Conservation (phyloP, 345 rosid genomes). For the Aquilaria yunnanensis region DNA sequence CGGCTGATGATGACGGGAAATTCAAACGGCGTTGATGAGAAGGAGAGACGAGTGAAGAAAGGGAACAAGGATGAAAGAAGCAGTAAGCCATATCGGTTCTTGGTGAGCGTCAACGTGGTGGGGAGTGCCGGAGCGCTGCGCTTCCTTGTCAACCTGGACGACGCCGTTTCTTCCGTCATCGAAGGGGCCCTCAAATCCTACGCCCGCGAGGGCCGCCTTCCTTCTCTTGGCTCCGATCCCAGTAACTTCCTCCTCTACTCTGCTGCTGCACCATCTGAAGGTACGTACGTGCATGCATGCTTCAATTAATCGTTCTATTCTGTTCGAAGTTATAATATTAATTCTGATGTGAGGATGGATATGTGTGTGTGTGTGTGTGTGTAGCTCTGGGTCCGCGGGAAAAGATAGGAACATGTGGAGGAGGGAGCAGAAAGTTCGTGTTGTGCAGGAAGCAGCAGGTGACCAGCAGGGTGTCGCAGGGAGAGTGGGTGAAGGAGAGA, state of each 20-base stretch:
- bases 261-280: constrained; percentile 28
- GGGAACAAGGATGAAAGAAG: constrained; percentile 24
- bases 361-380: background rate
- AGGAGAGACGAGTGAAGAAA: constrained; percentile 10
- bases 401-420: constrained; percentile 51
- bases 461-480: background rate
- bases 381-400: constrained; percentile 60
- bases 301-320: background rate
- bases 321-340: background rate
- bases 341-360: background rate
- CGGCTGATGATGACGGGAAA: constrained; percentile 11
- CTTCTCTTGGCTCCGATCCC: constrained; percentile 52
- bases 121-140: constrained; percentile 84
- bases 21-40: constrained; percentile 18
- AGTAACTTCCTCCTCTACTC: constrained; percentile 48
- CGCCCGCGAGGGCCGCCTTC: constrained; percentile 82
- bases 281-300: constrained; percentile 12
- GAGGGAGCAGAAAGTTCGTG: constrained; percentile 64
- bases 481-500: background rate
- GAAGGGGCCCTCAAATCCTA: constrained; percentile 55
- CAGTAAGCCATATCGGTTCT: constrained; percentile 24
- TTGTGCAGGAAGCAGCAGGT: constrained; percentile 69
- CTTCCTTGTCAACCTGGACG: constrained; percentile 53
- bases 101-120: constrained; percentile 55
- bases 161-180: constrained; percentile 49